phyloP scores from a whole-genome alignment of 2,329 filamentous ascomycete genomes.

The Ophiocordyceps australis region DNA sequence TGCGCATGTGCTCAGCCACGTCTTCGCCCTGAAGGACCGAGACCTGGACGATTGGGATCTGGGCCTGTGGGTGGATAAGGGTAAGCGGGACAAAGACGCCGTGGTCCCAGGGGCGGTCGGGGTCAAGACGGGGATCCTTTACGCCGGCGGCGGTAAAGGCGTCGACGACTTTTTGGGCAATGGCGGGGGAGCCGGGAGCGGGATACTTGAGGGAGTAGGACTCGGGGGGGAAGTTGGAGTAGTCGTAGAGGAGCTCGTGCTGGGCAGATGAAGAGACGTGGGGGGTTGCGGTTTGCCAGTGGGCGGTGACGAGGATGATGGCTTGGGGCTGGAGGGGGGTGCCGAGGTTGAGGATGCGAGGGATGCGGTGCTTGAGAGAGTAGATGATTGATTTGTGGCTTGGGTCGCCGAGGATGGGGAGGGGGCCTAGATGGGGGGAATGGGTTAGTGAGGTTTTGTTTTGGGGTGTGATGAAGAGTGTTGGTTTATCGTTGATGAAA shows the following conservation, averaged over 20 bases:
- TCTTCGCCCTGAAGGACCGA: slow-evolving; percentile 34
- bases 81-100: slow-evolving; percentile 41
- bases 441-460: not conserved
- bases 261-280: slow-evolving; percentile 28
- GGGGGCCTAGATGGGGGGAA: slow-evolving; percentile 21
- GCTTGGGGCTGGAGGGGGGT: slow-evolving; percentile 28
- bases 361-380: slow-evolving; percentile 33
- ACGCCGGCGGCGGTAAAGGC: slow-evolving; percentile 27
- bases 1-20: slow-evolving; percentile 25
- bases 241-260: slow-evolving; percentile 36
- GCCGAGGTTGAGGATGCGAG: slow-evolving; percentile 33
- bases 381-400: slow-evolving; percentile 27
- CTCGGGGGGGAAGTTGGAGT: slow-evolving; percentile 38
- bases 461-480: not conserved
- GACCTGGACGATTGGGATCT: slow-evolving; percentile 36
- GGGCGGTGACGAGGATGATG: slow-evolving; percentile 38
- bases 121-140: slow-evolving; percentile 17
- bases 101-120: slow-evolving; percentile 34
- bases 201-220: slow-evolving; percentile 36
- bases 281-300: slow-evolving; percentile 32
- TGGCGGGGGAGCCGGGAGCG: slow-evolving; percentile 32
- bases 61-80: slow-evolving; percentile 31
- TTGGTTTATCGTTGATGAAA: too few relatives aligned
- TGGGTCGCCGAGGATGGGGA: slow-evolving; percentile 39
- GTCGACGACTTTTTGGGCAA: slow-evolving; percentile 29